Base-by-base conservation (phyloP, 108 stramenopile species). In the Cylindrotheca fusiformis region DNA sequence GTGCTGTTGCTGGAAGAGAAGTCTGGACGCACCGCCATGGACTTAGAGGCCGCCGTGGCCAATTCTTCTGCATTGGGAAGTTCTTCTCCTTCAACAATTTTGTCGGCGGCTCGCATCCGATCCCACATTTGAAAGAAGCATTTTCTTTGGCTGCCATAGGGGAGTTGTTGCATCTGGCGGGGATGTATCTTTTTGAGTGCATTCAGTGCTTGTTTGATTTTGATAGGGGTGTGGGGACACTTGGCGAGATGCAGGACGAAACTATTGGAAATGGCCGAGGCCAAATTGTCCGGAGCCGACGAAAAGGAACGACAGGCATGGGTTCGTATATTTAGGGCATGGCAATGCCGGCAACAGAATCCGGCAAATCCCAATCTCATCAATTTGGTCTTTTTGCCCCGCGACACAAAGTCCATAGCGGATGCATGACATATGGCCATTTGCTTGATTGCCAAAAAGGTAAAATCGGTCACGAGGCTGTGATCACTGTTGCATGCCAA, bases 301-400 rank as follows among this genome's bases (percentile, higher is more conserved):
- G 69, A 61, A 54, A 75, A 84, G 45, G 72, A 77, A 10, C 83
- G 67, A 63, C 76, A 80, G 22, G 62, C 21, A 30, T 5, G 23
- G 17, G 61, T 20, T 28, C 4, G 3, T 10, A 41, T 41, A 55
- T 57, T 65, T 0, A 48, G 23, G 27, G 18, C 45, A 10, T 45
- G 18, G 63, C 82, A 83, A 48, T 83, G 78, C 2, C 79, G 78
- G 63, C 83, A 84, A 44, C 78, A 80, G 48, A 80, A 80, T n/a
- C 83, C 83, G 3, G 83, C 64, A 54, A 78, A 71, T 26, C 83
- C 83, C 4, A 78, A 12, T 48, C 74, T 69, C 76, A 84, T 72
- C 48, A 55, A n/a, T 41, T 66, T 69, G 6, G 73, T 73, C 58
- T 74, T 74, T 53, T 80, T 84, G 17, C 79, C 79, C 21, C 78